Evolutionary conservation across 73 alveolate species (phyloP), one percentile per base, ranked within the genome.

Genomic region (Paramecium sonneborni): DNA sequence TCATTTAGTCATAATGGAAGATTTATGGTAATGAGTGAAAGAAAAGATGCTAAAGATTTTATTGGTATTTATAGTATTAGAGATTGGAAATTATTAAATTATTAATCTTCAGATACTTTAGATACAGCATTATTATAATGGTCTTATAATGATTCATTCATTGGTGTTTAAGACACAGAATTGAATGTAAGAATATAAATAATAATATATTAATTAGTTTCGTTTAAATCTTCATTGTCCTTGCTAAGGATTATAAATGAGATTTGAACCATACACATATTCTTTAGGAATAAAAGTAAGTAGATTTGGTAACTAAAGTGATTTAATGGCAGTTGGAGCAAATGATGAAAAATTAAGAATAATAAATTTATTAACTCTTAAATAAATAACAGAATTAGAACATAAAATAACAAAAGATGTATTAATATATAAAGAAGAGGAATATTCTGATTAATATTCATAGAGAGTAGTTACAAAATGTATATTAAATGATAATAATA

Each of bases 11-110:
- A 79, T 1, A 34, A 57, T 76, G 74, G 89, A 8, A 95, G 93
- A 92, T 97, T 97, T 92, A 95, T 96, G 98, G 99, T 99, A 28
- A 85, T 97, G 55, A 97, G 96, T 12, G 99, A 97, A 91, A 94
- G 99, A 86, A 93, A 92, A 32, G 96, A 96, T 74, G 93, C 97
- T 26, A 97, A 96, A 88, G 99, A 97, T 87, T 95, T 85, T 93
- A 86, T 97, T 37, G 97, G 98, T 3, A 94, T 97, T 38, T 97
- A 95, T 85, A 95, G 93, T 93, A 87, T 96, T 23, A 97, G 97
- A 20, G 98, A 94, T 91, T 97, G 98, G 97, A 95, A 97, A 85
- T 85, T 97, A 62, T 96, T 96, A 57, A 94, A 95, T 76, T 95
- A 95, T 70, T 95, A 96, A 88, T 94, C 93, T 85, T 97, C 96